Evolutionary conservation across 345 rosid genomes (phyloP), one percentile per base, ranked within the genome.

Genomic region (Camelina laxa): DNA sequence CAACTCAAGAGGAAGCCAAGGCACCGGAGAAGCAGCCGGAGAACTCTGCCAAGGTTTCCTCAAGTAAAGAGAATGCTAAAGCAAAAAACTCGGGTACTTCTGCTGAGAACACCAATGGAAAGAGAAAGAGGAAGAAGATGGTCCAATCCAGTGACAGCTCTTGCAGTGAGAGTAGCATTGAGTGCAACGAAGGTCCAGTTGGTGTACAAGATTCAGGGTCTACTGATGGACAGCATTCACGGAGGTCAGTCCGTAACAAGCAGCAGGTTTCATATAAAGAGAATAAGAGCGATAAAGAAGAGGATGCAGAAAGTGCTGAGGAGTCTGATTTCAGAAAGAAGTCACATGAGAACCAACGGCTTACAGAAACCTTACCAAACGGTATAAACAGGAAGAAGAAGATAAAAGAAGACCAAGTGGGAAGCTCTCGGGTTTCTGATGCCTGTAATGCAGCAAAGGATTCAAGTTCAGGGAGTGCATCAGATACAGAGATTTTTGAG

Each of bases 211-310:
- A 81, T 65, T 47, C 30, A 48, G 81, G 62, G 39, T 22, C 66
- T 74, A 38, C 44, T 17, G 77, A 72, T 22, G 86, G 82, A 65
- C 79, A 74, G 76, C 42, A 73, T 19, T 75, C 78, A 16, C 83
- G 99, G 69, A 86, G 99, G 85, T 95, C 98, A 67, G 83, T 76
- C 50, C 83, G 99, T 69, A 81, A 39, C 50, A 95, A 81, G 83
- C 93, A 80, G 67, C 68, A 78, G 36, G 89, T 92, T 70, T 87
- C 90, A 15, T 95, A 88, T 42, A 79, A 83, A 44, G 99, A 90
- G 77, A 90, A 82, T 76, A 7, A 77, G 69, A 88, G 91, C 79
- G 96, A 88, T n/a, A 58, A 68, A 15, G 59, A 59, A 36, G 65
- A 78, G 59, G 65, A 60, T 64, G 11, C 51, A 50, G 49, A 59